phyloP scores from a whole-genome alignment of 495 filamentous ascomycete species.

The Tuber umbilicatum region DNA sequence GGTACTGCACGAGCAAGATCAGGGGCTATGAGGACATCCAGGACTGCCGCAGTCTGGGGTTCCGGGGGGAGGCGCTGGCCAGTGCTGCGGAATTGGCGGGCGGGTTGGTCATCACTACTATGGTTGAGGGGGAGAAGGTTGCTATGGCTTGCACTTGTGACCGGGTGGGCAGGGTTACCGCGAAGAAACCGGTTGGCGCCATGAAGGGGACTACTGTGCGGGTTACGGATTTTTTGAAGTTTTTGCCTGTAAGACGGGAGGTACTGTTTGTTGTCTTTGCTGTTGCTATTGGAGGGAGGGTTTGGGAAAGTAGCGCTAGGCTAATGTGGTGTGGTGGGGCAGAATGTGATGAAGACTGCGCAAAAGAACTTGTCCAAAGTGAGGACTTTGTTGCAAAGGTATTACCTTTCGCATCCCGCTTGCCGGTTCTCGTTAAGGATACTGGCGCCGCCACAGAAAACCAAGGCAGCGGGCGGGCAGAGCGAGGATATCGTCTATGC shows the following conservation, averaged over 20 bases:
- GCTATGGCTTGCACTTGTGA: slow-evolving; percentile 52
- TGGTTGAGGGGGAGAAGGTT: slow-evolving; percentile 61
- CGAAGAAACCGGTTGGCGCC: slow-evolving; percentile 44
- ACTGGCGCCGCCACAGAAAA: slow-evolving; percentile 37
- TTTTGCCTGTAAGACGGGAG: slow-evolving; percentile 65
- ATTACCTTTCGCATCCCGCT: slow-evolving; percentile 63
- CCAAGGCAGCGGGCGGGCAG: slow-evolving; percentile 43
- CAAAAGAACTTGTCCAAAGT: slow-evolving; percentile 58
- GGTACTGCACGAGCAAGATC: slow-evolving; percentile 82
- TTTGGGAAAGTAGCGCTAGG: not conserved
- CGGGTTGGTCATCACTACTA: slow-evolving; percentile 61
- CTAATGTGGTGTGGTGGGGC: slow-evolving; percentile 14
- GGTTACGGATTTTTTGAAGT: slow-evolving; percentile 60
- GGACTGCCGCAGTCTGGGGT: slow-evolving; percentile 65
- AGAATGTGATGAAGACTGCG: slow-evolving; percentile 56
- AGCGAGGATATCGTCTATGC: slow-evolving; percentile 67
- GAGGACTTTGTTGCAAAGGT: slow-evolving; percentile 63
- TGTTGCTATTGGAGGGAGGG: not conserved
- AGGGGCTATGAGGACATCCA: slow-evolving; percentile 63
- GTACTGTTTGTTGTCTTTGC: slow-evolving; percentile 18
- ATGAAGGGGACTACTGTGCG: slow-evolving; percentile 74
- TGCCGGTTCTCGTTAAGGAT: slow-evolving; percentile 63
- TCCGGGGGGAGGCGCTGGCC: slow-evolving; percentile 80
- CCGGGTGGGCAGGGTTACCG: slow-evolving; percentile 49
- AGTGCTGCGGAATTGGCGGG: slow-evolving; percentile 65